Base-by-base conservation (phyloP, 2,329 filamentous ascomycete species). In the Aspergillus pseudonomiae region DNA sequence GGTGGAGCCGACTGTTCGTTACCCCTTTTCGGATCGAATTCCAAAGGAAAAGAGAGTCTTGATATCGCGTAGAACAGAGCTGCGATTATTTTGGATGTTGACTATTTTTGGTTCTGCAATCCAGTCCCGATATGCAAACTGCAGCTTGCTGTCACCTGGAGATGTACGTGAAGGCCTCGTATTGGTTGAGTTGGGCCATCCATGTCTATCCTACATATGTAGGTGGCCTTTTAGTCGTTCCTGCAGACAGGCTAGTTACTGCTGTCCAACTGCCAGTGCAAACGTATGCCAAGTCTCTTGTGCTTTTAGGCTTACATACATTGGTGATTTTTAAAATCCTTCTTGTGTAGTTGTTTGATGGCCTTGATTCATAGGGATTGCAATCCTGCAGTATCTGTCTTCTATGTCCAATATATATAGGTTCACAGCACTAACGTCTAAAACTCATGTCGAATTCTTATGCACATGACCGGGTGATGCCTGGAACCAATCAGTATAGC, bases 391-490 rank as follows among this genome's bases (percentile, higher is more conserved):
- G 39, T 32, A 7, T 46, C 45, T 28, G 24, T 46, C 56, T 32
- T 43, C 21, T 32, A 46, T 58, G n/a, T 46, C 26, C 56, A 45
- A 32, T 60, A 46, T 60, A 54, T 60, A 16, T 24, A 45, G 16
- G 14, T 45, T 46, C 26, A 10, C 30, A 19, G 7, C 34, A 32
- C 21, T 52, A n/a, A 55, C 52, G 26, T 39, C 48, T 55, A 53
- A 19, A 30, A 56, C n/a, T 28, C 30, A 2, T 28, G 59, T 59
- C 55, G 59, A 66, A 39, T 52, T 21, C 54, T 62, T 59, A 59
- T 67, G 60, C 63, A 68, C 19, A 21, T 63, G 36, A 16, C 57
- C 56, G 28, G 67, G 67, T 3, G 67, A 68, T 12, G 67, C 67
- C 67, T 68, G 16, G 21, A 28, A 34, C 26, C 12, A 24, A 41